A percentile compares a stretch with the other conserved stretches of the same genome.
These are phyloP conservation scores for Annona squamosa DNA, from an alignment of 164 flowering plant species.

Conservation along the genomic window DNA sequence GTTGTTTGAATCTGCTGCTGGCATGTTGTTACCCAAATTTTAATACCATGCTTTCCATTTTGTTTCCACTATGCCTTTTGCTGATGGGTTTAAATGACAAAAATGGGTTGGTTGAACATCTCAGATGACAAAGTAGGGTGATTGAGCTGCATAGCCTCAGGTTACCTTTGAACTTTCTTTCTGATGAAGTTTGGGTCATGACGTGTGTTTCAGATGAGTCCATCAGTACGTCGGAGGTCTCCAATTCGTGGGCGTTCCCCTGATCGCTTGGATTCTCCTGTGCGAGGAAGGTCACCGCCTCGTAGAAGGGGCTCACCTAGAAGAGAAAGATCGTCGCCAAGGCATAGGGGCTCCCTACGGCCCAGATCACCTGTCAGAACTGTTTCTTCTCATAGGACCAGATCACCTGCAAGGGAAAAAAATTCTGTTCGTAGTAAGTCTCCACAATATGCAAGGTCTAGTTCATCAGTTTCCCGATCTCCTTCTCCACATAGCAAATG, in stretches of 20 bases:
- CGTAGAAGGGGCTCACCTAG: conserved; percentile 35
- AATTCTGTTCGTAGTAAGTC: conserved; percentile 24
- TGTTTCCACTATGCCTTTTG: no score
- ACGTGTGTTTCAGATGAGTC: conserved; percentile 16
- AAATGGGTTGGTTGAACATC: no score
- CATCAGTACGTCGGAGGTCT: conserved; percentile 15
- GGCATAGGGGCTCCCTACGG: conserved; percentile 33
- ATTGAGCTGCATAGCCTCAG: no score
- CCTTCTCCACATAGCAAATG: conserved; percentile 55
- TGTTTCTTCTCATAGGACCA: conserved; percentile 16
- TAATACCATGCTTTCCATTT: no score
- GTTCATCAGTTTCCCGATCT: conserved; percentile 27
- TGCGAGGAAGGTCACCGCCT: conserved; percentile 33
- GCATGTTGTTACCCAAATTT: no score
- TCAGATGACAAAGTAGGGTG: no score
- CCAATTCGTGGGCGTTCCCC: conserved; percentile 17
- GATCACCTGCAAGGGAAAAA: conserved; percentile 24
- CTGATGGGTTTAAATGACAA: no score
- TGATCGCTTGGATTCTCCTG: conserved; percentile 31
- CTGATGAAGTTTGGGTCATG: no score
- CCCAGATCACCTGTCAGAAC: conserved; percentile 29
- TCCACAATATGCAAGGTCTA: conserved; percentile 19
- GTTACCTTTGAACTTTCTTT: no score
- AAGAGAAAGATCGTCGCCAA: conserved; percentile 18
- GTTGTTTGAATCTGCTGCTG: no score